Conservation (phyloP, 352 stramenopile species). For the Halophytophthora polymorphica region DNA sequence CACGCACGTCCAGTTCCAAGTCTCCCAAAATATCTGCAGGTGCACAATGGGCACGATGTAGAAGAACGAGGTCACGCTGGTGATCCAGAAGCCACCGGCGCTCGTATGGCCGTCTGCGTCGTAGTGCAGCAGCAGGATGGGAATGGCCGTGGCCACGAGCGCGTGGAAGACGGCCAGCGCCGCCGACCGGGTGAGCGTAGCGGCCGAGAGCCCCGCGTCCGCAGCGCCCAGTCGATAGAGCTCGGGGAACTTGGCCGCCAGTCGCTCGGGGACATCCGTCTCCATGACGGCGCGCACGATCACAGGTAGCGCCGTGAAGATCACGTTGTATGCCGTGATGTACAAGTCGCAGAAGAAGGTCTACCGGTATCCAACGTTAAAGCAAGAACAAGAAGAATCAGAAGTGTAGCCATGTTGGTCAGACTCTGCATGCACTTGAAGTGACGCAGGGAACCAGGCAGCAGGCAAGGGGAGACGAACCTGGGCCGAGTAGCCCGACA, state of each 20-base stretch:
- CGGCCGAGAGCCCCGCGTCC: constrained; percentile 62
- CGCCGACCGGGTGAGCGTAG: constrained; percentile 38
- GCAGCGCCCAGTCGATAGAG: constrained; percentile 59
- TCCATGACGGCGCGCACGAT: constrained; percentile 74
- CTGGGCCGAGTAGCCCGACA: constrained; percentile 87
- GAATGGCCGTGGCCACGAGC: constrained; percentile 50
- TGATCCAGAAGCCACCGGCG: constrained; percentile 72
- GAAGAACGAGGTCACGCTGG: constrained; percentile 92
- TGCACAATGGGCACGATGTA: constrained; percentile 93
- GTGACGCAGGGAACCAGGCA: too few relatives aligned
- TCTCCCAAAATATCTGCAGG: constrained; percentile 79
- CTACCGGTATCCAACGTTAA: too few relatives aligned
- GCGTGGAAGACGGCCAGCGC: constrained; percentile 55
- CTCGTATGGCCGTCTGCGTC: constrained; percentile 39
- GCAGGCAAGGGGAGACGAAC: constrained; percentile 16
- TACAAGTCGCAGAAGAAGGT: constrained; percentile 81
- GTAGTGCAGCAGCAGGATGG: constrained; percentile 52
- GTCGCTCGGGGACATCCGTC: constrained; percentile 60
- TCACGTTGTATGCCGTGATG: constrained; percentile 94
- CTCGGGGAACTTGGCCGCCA: constrained; percentile 69
- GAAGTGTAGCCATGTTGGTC: too few relatives aligned
- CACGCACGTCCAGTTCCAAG: constrained; percentile 71
- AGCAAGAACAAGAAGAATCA: too few relatives aligned
- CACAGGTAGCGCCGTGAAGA: constrained; percentile 91
- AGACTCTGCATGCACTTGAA: too few relatives aligned